phyloP scores from a whole-genome alignment of 208 protist species.

The Crithidia fasciculata region DNA sequence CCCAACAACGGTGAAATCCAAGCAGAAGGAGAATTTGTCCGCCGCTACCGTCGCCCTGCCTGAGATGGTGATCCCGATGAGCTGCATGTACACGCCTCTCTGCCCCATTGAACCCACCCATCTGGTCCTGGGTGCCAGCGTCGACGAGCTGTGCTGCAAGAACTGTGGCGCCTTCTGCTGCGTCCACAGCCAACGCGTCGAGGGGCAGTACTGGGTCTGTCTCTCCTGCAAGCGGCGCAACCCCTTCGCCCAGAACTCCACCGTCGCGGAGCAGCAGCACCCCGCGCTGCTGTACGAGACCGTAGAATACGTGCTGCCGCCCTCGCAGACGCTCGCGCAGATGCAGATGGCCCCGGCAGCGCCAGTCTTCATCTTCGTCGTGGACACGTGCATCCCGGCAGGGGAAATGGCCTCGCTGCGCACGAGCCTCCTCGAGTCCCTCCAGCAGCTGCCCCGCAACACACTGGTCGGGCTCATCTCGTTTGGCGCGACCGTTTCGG shows the following conservation, averaged over 20 bases:
- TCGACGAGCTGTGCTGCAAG: conserved; percentile 48
- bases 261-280: conserved; percentile 49
- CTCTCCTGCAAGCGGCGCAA: conserved; percentile 75
- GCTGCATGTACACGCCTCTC: conserved; percentile 91
- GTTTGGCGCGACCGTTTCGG: conserved; percentile 93
- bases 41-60: conserved; percentile 45
- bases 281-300: conserved; percentile 76
- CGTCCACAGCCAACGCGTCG: conserved; percentile 64
- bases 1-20: conserved; percentile 60
- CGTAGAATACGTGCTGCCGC: conserved; percentile 82
- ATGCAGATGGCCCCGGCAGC: conserved; percentile 1
- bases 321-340: conserved; percentile 9
- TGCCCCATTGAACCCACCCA: conserved; percentile 48
- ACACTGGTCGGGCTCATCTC: conserved; percentile 98
- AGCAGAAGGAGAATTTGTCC: conserved; percentile 41
- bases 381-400: conserved; percentile 95
- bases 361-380: conserved; percentile 93
- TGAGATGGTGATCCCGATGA: conserved; percentile 88
- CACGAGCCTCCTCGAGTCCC: conserved; percentile 87
- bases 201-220: conserved; percentile 82
- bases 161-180: conserved; percentile 80
- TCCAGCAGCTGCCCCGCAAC: conserved; percentile 94
- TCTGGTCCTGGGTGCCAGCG: conserved; percentile 47
- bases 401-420: conserved; percentile 95
- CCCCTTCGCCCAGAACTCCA: conserved; percentile 48